phyloP scores from a whole-genome alignment of 2,329 filamentous ascomycete species.

The Verticillium zaregamsianum region DNA sequence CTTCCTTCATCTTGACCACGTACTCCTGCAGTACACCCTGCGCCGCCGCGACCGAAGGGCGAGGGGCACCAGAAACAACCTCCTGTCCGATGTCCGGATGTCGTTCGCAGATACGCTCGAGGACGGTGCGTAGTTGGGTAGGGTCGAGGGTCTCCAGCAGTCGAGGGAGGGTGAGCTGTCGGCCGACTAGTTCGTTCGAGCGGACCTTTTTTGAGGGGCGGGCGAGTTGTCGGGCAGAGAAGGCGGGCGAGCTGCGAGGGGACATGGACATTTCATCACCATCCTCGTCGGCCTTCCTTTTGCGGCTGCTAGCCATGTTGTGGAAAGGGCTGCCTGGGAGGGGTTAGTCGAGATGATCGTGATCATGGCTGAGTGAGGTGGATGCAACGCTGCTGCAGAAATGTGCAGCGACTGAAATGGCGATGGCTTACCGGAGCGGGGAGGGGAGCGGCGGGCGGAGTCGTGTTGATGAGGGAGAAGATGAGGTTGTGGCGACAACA shows the following conservation, averaged over 20 bases:
- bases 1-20: conserved; percentile 68
- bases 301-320: conserved; percentile 53
- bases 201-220: conserved; percentile 61
- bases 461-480: conserved; percentile 58
- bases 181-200: conserved; percentile 60
- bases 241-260: conserved; percentile 75
- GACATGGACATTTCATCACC: conserved; percentile 91
- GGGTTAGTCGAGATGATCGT: background rate
- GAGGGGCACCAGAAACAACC: conserved; percentile 76
- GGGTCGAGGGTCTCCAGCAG: conserved; percentile 93
- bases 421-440: conserved; percentile 47
- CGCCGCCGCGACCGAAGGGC: conserved; percentile 78
- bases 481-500: conserved; percentile 57
- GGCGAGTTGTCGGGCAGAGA: conserved; percentile 63
- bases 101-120: conserved; percentile 88
- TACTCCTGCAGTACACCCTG: conserved; percentile 80
- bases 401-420: conserved; percentile 8
- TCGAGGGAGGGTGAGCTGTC: conserved; percentile 55
- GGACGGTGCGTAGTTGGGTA: conserved; percentile 74
- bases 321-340: conserved; percentile 35
- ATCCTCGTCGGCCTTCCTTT: conserved; percentile 85
- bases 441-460: conserved; percentile 47
- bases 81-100: conserved; percentile 84
- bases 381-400: conserved; percentile 16
- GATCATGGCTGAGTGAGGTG: conserved; percentile 2